Base-by-base conservation (phyloP, 768 basidiomycete genomes). In the Sporobolomyces phaffii region DNA sequence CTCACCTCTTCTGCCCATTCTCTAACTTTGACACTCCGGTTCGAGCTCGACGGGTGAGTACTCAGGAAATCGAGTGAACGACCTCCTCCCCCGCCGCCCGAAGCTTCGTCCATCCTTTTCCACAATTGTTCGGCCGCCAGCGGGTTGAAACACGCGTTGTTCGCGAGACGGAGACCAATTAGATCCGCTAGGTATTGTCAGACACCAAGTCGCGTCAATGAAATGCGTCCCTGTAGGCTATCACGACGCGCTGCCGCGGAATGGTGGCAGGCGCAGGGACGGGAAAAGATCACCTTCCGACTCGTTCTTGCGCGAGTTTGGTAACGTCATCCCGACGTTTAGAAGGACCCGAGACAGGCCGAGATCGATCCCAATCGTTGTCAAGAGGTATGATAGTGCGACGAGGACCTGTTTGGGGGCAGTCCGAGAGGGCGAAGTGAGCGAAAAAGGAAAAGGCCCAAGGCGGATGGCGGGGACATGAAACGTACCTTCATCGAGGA, bases 131-230 rank as follows among this genome's bases (percentile, higher is more conserved):
- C 84, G 5, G 89, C 83, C 26, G 86, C 88, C 22, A 77, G 79
- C 0, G 93, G 92, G 74, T 97, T 83, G 76, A 85, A 97, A 78
- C 93, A 98, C 0, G 91, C 93, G 71, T 81, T 83, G 54, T 90
- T 82, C 79, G 87, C 87, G 31, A 97, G 80, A 9, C 82, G 82
- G 50, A 97, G 77, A 11, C 94, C 93, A 56, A 98, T 87, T 33
- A 84, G 81, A 75, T 97, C 93, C 41, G 93, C 93, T 90, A 60
- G 14, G 14, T 13, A 18, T 20, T 38, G 51, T 20, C 15, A 20
- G 36, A 41, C 18, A 28, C 26, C 28, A 17, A 1, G 40, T 26
- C 38, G 22, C 45, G n/a, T n/a, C n/a, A n/a, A n/a, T n/a, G n/a
- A n/a, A n/a, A n/a, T n/a, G n/a, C n/a, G n/a, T n/a, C n/a, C n/a